Conservation (phyloP, 257 asterid genomes). For the Salvia rosmarinus region DNA sequence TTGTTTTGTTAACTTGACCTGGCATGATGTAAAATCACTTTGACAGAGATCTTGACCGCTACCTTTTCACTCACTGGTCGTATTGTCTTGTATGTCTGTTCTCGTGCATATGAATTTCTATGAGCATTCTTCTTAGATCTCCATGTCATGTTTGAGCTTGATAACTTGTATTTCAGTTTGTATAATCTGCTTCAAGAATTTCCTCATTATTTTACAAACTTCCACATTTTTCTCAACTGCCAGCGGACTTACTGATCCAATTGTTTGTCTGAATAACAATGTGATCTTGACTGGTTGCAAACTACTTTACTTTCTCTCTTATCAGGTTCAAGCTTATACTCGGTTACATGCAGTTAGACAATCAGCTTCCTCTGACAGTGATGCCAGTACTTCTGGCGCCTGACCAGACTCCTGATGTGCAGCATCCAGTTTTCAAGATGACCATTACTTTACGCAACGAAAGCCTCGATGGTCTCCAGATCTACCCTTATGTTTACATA, state of each 20-base stretch:
- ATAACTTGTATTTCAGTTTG: constrained; percentile 19
- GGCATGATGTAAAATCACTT: constrained; percentile 3
- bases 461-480: constrained; percentile 80
- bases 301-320: constrained; percentile 24
- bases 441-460: constrained; percentile 78
- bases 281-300: constrained; percentile 28
- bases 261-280: background rate
- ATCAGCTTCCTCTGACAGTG: constrained; percentile 88
- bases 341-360: constrained; percentile 92
- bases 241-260: constrained; percentile 4
- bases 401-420: constrained; percentile 72
- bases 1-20: constrained; percentile 14
- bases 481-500: constrained; percentile 80
- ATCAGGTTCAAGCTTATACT: constrained; percentile 87
- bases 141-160: constrained; percentile 22
- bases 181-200: constrained; percentile 11
- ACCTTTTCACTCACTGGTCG: background rate
- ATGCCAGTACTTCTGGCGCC: constrained; percentile 98
- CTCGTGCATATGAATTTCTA: constrained; percentile 3
- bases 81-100: constrained; percentile 10
- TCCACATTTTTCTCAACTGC: background rate
- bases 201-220: constrained; percentile 23
- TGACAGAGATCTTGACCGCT: background rate
- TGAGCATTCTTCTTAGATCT: background rate
- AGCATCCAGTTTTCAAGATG: constrained; percentile 93